Evolutionary conservation across 179 eudicot species (phyloP), one percentile per base, ranked within the genome.

Genomic region (Corrigiola litoralis): DNA sequence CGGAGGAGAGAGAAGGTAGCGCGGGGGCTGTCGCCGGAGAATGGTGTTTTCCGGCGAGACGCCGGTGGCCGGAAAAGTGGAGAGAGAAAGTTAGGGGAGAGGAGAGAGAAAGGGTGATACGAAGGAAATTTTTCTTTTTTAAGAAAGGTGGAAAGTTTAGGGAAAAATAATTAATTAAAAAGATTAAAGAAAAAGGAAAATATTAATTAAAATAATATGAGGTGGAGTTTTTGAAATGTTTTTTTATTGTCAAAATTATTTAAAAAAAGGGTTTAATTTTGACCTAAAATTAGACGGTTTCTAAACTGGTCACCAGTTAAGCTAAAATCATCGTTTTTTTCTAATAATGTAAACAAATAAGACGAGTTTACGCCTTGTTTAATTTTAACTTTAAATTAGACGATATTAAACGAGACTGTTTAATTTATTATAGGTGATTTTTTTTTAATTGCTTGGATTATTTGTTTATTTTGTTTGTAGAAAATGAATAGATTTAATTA

Each of bases 61-160:
- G 60, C 23, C 63, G 44, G 68, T 63, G 60, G 69, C 60, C 68
- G 69, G 59, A 6, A 46, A 21, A 20, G 50, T 25, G 11, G 49
- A 32, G 16, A 38, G 55, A 18, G 14, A 70, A 53, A 46, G n/a
- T 53, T 24, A 65, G 59, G 33, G 9, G 51, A 29, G 17, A 28
- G 53, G 54, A 47, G 72, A 66, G 58, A 61, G 57, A 52, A 57
- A 23, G 23, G 0, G 40, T 18, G 12, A 56, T 32, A 58, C 48
- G 54, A 69, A 9, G 42, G 2, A n/a, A 48, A 47, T 6, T 44
- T 33, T 63, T 54, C 37, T 14, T 57, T 62, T 56, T 45, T 44
- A 20, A n/a, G 25, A 34, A 28, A 8, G 46, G 54, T 23, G 40
- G 55, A 52, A 49, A 54, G 54, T 41, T 20, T 28, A n/a, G n/a